These are phyloP conservation scores for Hyphodiscus sp. DNA, from an alignment of 2,329 filamentous ascomycete species.

Conservation along the genomic window DNA sequence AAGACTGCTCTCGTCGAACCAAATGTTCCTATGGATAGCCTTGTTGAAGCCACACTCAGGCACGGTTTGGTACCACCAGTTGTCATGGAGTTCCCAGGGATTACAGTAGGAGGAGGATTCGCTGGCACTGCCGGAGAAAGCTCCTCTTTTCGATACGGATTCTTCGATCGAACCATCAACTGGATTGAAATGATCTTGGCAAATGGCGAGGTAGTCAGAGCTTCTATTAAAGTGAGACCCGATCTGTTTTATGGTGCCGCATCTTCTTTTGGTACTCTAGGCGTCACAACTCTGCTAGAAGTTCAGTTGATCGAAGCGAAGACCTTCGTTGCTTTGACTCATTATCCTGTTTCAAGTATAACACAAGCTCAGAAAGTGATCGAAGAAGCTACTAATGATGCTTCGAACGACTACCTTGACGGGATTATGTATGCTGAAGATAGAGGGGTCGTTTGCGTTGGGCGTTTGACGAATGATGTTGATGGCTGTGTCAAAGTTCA, in stretches of 20 bases:
- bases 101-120: slow-evolving; percentile 61
- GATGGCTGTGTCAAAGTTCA: slow-evolving; percentile 26
- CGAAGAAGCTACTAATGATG: slow-evolving; percentile 28
- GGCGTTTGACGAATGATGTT: slow-evolving; percentile 37
- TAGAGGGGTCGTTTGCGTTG: slow-evolving; percentile 46
- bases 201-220: slow-evolving; percentile 46
- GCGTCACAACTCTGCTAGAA: slow-evolving; percentile 53
- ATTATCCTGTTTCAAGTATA: slow-evolving; percentile 39
- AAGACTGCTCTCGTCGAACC: slow-evolving; percentile 52
- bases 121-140: slow-evolving; percentile 61
- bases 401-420: slow-evolving; percentile 49
- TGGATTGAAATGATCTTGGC: slow-evolving; percentile 57
- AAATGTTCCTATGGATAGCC: slow-evolving; percentile 60
- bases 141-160: slow-evolving; percentile 56
- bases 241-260: slow-evolving; percentile 55
- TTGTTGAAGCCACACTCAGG: slow-evolving; percentile 49
- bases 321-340: slow-evolving; percentile 48
- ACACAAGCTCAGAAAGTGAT: slow-evolving; percentile 35
- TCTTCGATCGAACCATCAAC: slow-evolving; percentile 57
- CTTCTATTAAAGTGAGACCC: slow-evolving; percentile 38
- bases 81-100: slow-evolving; percentile 65
- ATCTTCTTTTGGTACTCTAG: slow-evolving; percentile 53
- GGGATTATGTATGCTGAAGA: slow-evolving; percentile 44
- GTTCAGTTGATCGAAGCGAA: slow-evolving; percentile 47
- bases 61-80: slow-evolving; percentile 53